Evolutionary conservation across 257 asterid species (phyloP), one percentile per base, ranked within the genome.

Genomic region (Solanum lycopersicoides): DNA sequence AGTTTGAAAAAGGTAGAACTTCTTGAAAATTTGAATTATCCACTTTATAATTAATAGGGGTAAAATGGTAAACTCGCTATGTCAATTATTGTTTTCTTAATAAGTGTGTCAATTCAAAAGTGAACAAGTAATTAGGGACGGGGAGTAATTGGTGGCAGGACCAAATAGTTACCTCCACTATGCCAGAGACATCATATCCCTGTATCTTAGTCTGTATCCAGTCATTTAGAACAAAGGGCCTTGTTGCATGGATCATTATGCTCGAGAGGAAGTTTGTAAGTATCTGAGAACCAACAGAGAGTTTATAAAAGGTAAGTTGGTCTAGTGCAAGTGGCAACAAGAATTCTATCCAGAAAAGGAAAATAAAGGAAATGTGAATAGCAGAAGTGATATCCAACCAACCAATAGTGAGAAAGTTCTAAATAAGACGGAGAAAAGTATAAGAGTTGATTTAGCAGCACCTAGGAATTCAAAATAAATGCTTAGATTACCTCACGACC

Each of bases 221-320:
- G 90, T 96, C 98, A 71, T 93, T 97, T 84, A 93, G 94, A 90
- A 96, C 92, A 86, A 97, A 97, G 76, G 99, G 99, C 18, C 95
- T 93, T 75, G 99, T 94, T 65, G 98, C 98, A 91, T 96, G 99
- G 90, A 97, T 97, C 97, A 97, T 97, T 85, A 94, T 96, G 91
- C 99, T 95, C 87, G 99, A 97, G 86, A 97, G 99, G 90, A 97
- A 97, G 92, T 97, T 97, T 35, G 98, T 97, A 92, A 97, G 95
- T 50, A 97, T 96, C 99, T 96, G 98, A 71, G 88, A 91, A 32
- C 44, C 69, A 39, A 88, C 83, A 63, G 86, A 66, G 60, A 28
- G 39, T 56, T 42, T 39, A 42, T 0, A 18, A 30, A 30, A 18
- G 30, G 32, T 18, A 82, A 50, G 85, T 32, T 32, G 12, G 2